Evolutionary conservation across 257 asterid genomes (phyloP), one percentile per base, ranked within the genome.

Genomic region (Lantana camara): DNA sequence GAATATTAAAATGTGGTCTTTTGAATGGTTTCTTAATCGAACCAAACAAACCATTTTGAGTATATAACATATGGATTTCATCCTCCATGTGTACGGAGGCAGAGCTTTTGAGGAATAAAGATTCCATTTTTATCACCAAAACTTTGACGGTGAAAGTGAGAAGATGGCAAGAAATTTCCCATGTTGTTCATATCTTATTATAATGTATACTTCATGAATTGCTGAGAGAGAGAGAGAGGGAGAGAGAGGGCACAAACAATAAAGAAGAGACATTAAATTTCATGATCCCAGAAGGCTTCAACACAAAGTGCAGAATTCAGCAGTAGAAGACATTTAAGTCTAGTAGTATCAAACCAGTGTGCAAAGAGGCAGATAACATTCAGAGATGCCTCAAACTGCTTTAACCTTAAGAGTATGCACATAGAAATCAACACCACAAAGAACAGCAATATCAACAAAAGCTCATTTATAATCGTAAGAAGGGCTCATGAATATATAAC

Each of bases 81-180:
- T 29, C 65, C 60, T 69, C 56, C 64, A 52, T 41, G 5, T 52
- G 76, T 72, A 72, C 77, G 77, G 72, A 40, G 16, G 67, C 72
- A 32, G 44, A 64, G 50, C 51, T 72, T 64, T 64, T 42, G 58
- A 64, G 45, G 58, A 30, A 23, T 15, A 6, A 7, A 60, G 54
- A 57, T 56, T 70, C 62, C 3, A 9, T 14, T n/a, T 70, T 54
- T 54, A 20, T 54, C 42, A 20, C 17, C 14, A 27, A 0, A 44
- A 44, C 17, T n/a, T 44, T 32, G 57, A 47, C 27, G 12, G 17
- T 35, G 47, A 37, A 19, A 57, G 34, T 57, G 29, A 35, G 63
- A 20, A 57, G 11, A 42, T 9, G 2, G n/a, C 42, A 54, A 9
- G 41, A 60, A 42, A 15, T 42, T 60, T 44, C 66, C 60, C 7